Conservation (phyloP, 306 rosid species). For the Benincasa hispida region DNA sequence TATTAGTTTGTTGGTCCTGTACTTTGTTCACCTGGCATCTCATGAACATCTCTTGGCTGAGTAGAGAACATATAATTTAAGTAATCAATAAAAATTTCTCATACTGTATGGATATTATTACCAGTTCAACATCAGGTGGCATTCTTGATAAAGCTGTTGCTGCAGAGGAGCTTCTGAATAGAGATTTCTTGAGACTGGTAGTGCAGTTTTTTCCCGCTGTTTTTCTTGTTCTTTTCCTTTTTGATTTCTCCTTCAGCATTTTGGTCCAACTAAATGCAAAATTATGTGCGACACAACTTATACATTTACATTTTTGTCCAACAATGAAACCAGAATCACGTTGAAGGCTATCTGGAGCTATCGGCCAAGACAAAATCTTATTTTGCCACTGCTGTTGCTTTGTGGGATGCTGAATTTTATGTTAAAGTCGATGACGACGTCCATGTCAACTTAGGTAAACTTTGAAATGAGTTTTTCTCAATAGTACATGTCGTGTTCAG, state of each 20-base stretch:
- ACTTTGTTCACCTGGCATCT: not conserved
- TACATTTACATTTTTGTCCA: not conserved
- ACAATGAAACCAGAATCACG: constrained; percentile 36
- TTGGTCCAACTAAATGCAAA: not conserved
- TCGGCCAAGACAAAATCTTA: constrained; percentile 64
- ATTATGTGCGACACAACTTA: not conserved
- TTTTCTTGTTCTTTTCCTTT: too few relatives aligned
- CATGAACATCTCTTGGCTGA: not conserved
- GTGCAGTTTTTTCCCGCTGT: not conserved
- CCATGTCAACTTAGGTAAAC: constrained; percentile 78
- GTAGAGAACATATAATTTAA: not conserved
- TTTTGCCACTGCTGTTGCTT: constrained; percentile 56
- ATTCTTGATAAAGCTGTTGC: constrained; percentile 78
- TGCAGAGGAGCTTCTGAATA: constrained; percentile 64
- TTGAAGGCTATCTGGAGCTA: constrained; percentile 67
- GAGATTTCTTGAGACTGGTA: constrained; percentile 84
- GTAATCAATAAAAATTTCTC: not conserved
- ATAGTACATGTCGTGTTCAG: not conserved
- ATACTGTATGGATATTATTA: constrained; percentile 6
- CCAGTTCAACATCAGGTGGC: constrained; percentile 67
- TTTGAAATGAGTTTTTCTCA: not conserved
- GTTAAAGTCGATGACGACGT: constrained; percentile 89
- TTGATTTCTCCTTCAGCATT: not conserved
- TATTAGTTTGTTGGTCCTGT: not conserved
- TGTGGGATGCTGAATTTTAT: constrained; percentile 81